Conservation (phyloP, 2,329 filamentous ascomycete species). For the Fusarium buharicum region DNA sequence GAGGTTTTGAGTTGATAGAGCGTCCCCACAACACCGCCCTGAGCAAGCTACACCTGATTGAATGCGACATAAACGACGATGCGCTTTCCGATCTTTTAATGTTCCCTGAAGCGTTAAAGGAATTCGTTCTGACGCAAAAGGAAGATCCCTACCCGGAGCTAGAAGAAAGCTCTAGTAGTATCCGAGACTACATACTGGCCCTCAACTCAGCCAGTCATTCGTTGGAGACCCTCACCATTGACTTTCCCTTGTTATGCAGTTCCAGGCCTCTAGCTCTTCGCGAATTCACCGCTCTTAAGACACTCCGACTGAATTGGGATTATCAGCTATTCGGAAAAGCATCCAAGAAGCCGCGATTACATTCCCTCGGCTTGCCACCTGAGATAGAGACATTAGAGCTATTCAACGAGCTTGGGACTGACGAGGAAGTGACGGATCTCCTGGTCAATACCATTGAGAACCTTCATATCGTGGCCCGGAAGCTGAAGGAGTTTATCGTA, state of each 20-base stretch:
- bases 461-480: constrained; percentile 50
- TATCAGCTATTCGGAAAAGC: constrained; percentile 60
- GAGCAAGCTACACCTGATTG: constrained; percentile 57
- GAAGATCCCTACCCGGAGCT: constrained; percentile 54
- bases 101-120: constrained; percentile 57
- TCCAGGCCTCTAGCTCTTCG: constrained; percentile 56
- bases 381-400: constrained; percentile 59
- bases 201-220: constrained; percentile 55
- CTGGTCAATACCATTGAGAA: constrained; percentile 56
- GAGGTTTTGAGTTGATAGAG: constrained; percentile 60
- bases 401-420: constrained; percentile 57
- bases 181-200: constrained; percentile 59
- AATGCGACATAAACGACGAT: constrained; percentile 62
- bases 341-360: constrained; percentile 56
- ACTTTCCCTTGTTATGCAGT: constrained; percentile 54
- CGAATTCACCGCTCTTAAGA: constrained; percentile 55
- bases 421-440: constrained; percentile 60
- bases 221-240: constrained; percentile 57
- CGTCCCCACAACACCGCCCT: constrained; percentile 59
- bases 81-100: constrained; percentile 52
- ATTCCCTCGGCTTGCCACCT: constrained; percentile 60
- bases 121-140: constrained; percentile 60
- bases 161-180: constrained; percentile 59
- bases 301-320: constrained; percentile 58
- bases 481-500: constrained; percentile 53